phyloP scores from a whole-genome alignment of 2,329 filamentous ascomycete genomes.

The Fusarium chuoi region DNA sequence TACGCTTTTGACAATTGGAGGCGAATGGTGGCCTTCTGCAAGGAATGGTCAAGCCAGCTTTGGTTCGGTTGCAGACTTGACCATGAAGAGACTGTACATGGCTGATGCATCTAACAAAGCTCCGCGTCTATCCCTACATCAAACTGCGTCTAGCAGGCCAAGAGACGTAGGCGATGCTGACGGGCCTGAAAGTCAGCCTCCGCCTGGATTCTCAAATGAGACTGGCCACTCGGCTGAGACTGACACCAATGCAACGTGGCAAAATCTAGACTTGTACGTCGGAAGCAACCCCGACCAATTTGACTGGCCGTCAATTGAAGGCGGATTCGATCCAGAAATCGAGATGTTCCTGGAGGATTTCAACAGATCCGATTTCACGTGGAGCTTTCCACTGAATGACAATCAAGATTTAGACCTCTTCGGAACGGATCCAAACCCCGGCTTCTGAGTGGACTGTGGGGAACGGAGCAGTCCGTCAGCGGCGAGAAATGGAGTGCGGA shows the following conservation, averaged over 20 bases:
- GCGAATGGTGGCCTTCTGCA: not conserved
- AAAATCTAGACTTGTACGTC: not conserved
- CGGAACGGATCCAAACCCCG: not conserved
- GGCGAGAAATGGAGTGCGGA: not conserved
- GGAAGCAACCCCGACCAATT: not conserved
- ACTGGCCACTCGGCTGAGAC: not conserved
- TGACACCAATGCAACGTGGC: not conserved
- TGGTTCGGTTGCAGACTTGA: not conserved
- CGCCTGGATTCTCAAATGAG: not conserved
- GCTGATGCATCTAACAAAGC: not conserved
- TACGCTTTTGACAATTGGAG: not conserved
- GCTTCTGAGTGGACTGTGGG: not conserved
- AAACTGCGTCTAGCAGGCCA: fast-evolving
- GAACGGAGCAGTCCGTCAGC: conserved; percentile 4
- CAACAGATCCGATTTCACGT: conserved; percentile 21
- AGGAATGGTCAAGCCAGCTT: not conserved
- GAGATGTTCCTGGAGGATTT: conserved; percentile 32
- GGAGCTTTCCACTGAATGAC: conserved; percentile 17
- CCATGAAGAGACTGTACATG: not conserved
- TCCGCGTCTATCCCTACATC: fast-evolving
- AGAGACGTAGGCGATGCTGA: not conserved
- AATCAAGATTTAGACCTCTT: conserved; percentile 4
- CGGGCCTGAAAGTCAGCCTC: fast-evolving
- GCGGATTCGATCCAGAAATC: conserved; percentile 25
- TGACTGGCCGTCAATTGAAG: not conserved